Evolutionary conservation across 495 filamentous ascomycete genomes (phyloP).

Genomic region (Neurospora sp.): DNA sequence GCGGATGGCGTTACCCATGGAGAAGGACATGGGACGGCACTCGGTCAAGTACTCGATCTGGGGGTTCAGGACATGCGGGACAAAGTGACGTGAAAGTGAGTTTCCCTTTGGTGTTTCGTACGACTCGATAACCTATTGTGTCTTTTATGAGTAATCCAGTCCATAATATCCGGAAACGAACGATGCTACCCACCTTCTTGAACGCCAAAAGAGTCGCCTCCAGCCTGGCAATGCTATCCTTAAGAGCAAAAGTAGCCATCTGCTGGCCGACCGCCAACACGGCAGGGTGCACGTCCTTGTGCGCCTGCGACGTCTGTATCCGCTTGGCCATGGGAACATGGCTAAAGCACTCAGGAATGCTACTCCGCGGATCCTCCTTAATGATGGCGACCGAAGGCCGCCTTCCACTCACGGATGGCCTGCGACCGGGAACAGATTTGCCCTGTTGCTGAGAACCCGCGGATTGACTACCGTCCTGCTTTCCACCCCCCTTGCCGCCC

Average conservation of each 20-base stretch:
- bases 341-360: constrained; percentile 61
- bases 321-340: constrained; percentile 73
- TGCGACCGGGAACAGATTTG: constrained; percentile 24
- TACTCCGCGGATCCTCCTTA: constrained; percentile 35
- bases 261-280: constrained; percentile 80
- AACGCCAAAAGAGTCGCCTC: constrained; percentile 82
- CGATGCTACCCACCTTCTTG: constrained; percentile 53
- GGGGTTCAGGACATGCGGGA: constrained; percentile 79
- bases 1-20: constrained; percentile 91
- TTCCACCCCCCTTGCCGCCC: constrained; percentile 30
- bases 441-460: constrained; percentile 17
- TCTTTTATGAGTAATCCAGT: constrained; percentile 4
- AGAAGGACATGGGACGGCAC: constrained; percentile 84
- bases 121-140: constrained; percentile 66
- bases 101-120: constrained; percentile 80
- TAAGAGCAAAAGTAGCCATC: constrained; percentile 79
- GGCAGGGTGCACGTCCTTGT: constrained; percentile 84
- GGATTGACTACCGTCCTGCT: constrained; percentile 34
- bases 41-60: constrained; percentile 92
- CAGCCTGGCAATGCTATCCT: constrained; percentile 81
- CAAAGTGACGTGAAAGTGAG: constrained; percentile 81
- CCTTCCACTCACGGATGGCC: constrained; percentile 26
- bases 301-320: constrained; percentile 61
- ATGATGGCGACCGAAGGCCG: constrained; percentile 35
- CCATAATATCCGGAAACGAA: background rate